Base-by-base conservation (phyloP, 768 basidiomycete genomes). In the Mycena maculata region DNA sequence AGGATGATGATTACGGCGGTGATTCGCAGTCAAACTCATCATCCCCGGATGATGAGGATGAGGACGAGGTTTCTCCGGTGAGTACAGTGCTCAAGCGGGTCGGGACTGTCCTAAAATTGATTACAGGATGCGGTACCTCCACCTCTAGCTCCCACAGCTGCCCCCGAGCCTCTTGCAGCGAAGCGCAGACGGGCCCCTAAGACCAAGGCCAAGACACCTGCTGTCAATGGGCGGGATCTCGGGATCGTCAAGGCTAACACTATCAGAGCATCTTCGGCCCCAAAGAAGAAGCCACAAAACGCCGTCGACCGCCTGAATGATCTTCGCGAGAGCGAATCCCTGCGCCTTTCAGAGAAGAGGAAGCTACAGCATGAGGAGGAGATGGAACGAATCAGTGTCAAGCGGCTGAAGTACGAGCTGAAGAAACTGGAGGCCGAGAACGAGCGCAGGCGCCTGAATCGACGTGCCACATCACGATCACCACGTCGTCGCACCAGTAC, bases 301-400 rank as follows among this genome's bases (percentile, higher is more conserved):
- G 41, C 50, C 5, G 9, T 62, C 20, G 60, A 62, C 3, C 60
- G 60, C 20, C 0, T 62, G 50, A 62, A 54, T 10, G 50, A 62
- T 31, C 28, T 61, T 13, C 60, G 60, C 3, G 60, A 61, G 49
- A n/a, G 25, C 7, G 60, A 61, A 28, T 50, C 50, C 10, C 8
- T 7, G 8, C 53, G 53, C 1, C 8, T 55, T 3, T 12, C 28
- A 3, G 4, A 25, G 53, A 55, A 39, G 13, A 13, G 53, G 5
- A 16, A 55, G 36, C 1, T 55, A 10, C 36, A 55, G 53, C 53
- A 55, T 36, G 11, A 25, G 23, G 53, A 55, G 53, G 53, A 55
- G 53, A 55, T 55, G 53, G 53, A 15, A 10, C 31, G 53, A 2
- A 55, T 55, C 36, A 39, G 27, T 22, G 15, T 31, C 28, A 23